A percentile compares a stretch with the other conserved stretches of the same genome.
Evolutionary conservation across 1,139 yeast genomes (phyloP).

Genomic region (Tardiomyces blankii): DNA sequence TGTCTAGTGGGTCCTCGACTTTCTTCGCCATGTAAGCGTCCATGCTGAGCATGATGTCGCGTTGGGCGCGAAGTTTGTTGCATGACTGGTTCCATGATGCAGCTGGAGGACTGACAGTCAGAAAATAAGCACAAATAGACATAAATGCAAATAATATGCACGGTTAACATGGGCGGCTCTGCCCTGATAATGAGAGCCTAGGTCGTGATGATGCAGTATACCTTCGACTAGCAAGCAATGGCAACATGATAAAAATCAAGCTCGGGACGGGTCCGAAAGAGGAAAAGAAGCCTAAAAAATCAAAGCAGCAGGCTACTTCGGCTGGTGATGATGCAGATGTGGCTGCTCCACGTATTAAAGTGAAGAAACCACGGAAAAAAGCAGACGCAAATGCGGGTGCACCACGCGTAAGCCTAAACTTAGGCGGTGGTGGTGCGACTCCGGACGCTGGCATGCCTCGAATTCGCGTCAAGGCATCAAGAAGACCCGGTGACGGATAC

Average conservation of each 20-base stretch:
- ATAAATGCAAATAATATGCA: no score
- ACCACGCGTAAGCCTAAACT: neutral
- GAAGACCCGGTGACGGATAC: conserved; percentile 90
- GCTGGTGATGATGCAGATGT: conserved; percentile 73
- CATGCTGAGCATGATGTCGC: no score
- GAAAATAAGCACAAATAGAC: no score
- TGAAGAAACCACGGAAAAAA: conserved; percentile 38
- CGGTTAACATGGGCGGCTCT: no score
- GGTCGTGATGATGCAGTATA: no score
- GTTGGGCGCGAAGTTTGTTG: no score
- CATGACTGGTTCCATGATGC: no score
- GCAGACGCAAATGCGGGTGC: conserved; percentile 11
- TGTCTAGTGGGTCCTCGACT: no score
- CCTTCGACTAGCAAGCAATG: neutral
- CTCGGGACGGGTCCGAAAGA: neutral
- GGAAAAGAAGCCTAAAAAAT: neutral
- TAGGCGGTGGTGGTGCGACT: neutral
- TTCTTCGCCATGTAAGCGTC: no score
- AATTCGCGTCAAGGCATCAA: conserved; percentile 69
- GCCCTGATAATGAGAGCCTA: no score
- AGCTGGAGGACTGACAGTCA: no score
- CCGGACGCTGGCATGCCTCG: conserved; percentile 33
- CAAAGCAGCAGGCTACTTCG: conserved; percentile 27
- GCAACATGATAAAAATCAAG: neutral
- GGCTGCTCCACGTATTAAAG: conserved; percentile 65